A percentile compares a stretch with the other conserved stretches of the same genome.
Evolutionary conservation across 768 basidiomycete species (phyloP).

Genomic region (Rhodotorula sphaerocarpa): DNA sequence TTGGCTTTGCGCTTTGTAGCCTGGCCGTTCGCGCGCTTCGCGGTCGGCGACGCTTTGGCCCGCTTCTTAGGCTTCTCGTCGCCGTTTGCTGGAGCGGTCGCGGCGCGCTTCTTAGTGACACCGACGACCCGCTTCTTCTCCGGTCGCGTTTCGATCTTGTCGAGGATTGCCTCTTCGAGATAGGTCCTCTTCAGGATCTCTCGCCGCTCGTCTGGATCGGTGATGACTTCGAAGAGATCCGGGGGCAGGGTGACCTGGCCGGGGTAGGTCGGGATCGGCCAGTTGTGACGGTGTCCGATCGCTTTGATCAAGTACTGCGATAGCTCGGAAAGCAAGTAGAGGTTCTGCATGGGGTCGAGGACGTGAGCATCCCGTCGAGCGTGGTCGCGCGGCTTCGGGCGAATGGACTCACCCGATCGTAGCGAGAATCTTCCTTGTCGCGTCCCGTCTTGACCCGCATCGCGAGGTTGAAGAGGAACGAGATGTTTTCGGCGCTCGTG

Average conservation of each 20-base stretch:
- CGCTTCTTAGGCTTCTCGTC: conserved; percentile 6
- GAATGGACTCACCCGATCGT: conserved; percentile 66
- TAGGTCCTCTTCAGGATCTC: conserved; percentile 54
- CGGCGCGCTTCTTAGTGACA: conserved; percentile 1
- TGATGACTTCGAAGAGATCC: conserved; percentile 70
- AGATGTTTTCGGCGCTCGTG: conserved; percentile 68
- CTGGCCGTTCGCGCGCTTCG: conserved; percentile 45
- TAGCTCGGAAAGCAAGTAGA: conserved; percentile 79
- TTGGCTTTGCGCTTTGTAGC: conserved; percentile 41
- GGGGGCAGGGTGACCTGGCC: conserved; percentile 68
- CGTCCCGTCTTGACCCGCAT: conserved; percentile 76
- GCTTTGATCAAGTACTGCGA: conserved; percentile 76
- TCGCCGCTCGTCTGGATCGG: conserved; percentile 51
- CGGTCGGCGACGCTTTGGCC: neutral
- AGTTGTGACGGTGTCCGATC: conserved; percentile 56
- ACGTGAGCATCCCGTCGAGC: too few relatives aligned
- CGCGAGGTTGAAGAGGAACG: conserved; percentile 73
- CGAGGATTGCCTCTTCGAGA: conserved; percentile 55
- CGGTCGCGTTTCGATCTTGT: conserved; percentile 49
- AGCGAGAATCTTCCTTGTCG: conserved; percentile 55
- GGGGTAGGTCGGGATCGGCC: conserved; percentile 71
- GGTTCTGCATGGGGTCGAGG: conserved; percentile 48
- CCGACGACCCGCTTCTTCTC: conserved; percentile 9
- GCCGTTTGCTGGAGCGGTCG: conserved; percentile 6
- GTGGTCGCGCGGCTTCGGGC: too few relatives aligned